phyloP scores from a whole-genome alignment of 805 yeast genomes.

The Yarrowia deformans region DNA sequence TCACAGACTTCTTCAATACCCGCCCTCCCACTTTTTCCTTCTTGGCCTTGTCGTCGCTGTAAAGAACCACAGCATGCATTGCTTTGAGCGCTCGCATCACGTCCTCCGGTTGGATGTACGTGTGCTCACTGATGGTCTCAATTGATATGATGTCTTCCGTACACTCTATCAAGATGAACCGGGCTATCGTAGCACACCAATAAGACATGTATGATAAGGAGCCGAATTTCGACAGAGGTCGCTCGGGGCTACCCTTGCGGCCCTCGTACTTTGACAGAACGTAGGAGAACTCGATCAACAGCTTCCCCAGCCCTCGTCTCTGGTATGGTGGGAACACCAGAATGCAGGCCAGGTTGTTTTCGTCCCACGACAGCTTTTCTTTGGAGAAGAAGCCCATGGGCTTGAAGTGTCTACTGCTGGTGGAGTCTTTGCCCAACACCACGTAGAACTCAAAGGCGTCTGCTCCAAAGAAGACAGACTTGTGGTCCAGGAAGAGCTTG shows the following conservation, averaged over 20 bases:
- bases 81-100: conserved; percentile 47
- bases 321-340: conserved; percentile 93
- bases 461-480: conserved; percentile 82
- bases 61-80: conserved; percentile 46
- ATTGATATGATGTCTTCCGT: conserved; percentile 44
- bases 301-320: conserved; percentile 74
- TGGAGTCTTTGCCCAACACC: conserved; percentile 46
- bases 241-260: conserved; percentile 84
- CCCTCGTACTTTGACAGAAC: conserved; percentile 70
- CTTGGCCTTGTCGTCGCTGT: conserved; percentile 29
- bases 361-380: conserved; percentile 76
- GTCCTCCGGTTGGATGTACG: conserved; percentile 52
- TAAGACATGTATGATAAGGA: conserved; percentile 70
- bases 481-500: conserved; percentile 85
- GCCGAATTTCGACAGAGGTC: conserved; percentile 87
- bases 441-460: conserved; percentile 83
- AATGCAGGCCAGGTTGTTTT: conserved; percentile 89
- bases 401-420: conserved; percentile 43
- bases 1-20: conserved; percentile 14
- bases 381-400: conserved; percentile 95
- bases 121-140: conserved; percentile 45
- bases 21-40: conserved; percentile 14
- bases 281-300: conserved; percentile 84
- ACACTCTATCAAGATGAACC: conserved; percentile 40
- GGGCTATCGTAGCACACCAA: conserved; percentile 69